Conservation (phyloP, 306 rosid genomes). For the Oemleria cerasiformis region DNA sequence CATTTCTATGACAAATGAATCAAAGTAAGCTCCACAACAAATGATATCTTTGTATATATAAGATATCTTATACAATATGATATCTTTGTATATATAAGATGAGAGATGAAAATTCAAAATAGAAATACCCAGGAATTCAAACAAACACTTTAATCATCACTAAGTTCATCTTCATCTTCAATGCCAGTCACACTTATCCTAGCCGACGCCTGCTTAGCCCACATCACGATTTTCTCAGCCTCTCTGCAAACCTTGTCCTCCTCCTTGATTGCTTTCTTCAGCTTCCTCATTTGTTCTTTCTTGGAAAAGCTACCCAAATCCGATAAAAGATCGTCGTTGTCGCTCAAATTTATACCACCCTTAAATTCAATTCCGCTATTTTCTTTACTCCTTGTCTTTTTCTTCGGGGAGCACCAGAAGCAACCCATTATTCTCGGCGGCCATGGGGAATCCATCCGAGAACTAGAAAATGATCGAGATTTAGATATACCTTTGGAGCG, state of each 20-base stretch:
- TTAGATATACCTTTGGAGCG: constrained; percentile 6
- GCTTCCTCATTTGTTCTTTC: constrained; percentile 52
- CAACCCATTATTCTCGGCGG: constrained; percentile 62
- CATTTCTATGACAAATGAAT: no score
- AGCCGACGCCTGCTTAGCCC: constrained; percentile 67
- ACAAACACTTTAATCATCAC: constrained; percentile 37
- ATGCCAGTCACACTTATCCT: constrained; percentile 46
- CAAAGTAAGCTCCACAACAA: no score
- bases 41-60: no score
- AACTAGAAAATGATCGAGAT: constrained; percentile 21
- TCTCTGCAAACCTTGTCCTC: constrained; percentile 68
- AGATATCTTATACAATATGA: no score
- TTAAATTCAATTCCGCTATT: constrained; percentile 13
- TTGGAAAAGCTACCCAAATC: constrained; percentile 60
- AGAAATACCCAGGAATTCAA: not conserved
- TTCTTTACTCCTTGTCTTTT: constrained; percentile 58
- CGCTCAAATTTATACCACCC: constrained; percentile 36
- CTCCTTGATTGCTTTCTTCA: constrained; percentile 72
- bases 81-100: no score
- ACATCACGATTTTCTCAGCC: constrained; percentile 67
- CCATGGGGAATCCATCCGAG: constrained; percentile 44
- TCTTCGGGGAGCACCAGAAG: constrained; percentile 82
- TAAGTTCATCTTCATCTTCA: constrained; percentile 68
- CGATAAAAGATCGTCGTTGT: constrained; percentile 43
- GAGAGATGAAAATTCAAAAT: not conserved